Percentiles rank a stretch among this genome's conserved stretches.
Evolutionary conservation across 306 rosid genomes (phyloP).

Genomic region (Gleditsia sinensis): DNA sequence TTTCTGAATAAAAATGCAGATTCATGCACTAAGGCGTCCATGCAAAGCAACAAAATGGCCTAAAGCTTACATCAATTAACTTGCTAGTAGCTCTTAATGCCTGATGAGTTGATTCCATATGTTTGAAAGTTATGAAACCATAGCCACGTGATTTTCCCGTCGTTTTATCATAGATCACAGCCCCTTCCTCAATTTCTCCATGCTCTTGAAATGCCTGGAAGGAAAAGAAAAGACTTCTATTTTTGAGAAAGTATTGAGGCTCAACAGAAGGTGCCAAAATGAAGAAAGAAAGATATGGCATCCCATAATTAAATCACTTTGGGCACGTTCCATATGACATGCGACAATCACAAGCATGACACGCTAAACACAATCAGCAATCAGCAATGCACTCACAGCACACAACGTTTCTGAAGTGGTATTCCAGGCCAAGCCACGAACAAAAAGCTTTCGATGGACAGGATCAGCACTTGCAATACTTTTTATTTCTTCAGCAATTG

Average conservation of each 20-base stretch:
- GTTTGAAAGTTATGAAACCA: slow-evolving; percentile 80
- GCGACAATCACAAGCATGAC: slow-evolving; percentile 53
- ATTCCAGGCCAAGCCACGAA: slow-evolving; percentile 85
- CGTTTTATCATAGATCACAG: slow-evolving; percentile 64
- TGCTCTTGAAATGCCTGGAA: slow-evolving; percentile 70
- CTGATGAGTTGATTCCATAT: slow-evolving; percentile 69
- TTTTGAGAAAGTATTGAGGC: slow-evolving; percentile 14
- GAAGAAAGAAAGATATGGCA: slow-evolving; percentile 3
- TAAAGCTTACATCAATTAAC: slow-evolving; percentile 70
- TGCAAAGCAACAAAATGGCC: slow-evolving; percentile 15
- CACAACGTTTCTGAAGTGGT: slow-evolving; percentile 81
- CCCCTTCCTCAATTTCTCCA: slow-evolving; percentile 89
- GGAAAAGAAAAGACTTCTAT: slow-evolving; percentile 5
- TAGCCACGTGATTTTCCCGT: slow-evolving; percentile 77
- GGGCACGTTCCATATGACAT: slow-evolving; percentile 20
- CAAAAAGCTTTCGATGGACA: slow-evolving; percentile 88
- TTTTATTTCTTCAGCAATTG: slow-evolving; percentile 85
- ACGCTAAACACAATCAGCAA: slow-evolving; percentile 62
- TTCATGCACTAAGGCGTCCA: slow-evolving; percentile 7
- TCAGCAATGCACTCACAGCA: slow-evolving; percentile 74
- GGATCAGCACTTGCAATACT: slow-evolving; percentile 80
- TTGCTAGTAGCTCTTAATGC: slow-evolving; percentile 81
- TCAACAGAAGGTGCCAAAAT: slow-evolving; percentile 8
- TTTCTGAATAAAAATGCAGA: slow-evolving; percentile 8
- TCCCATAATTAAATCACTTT: slow-evolving; percentile 25